Evolutionary conservation across 2,329 filamentous ascomycete genomes (phyloP), one percentile per base, ranked within the genome.

Genomic region (Dactylella cylindrospora): DNA sequence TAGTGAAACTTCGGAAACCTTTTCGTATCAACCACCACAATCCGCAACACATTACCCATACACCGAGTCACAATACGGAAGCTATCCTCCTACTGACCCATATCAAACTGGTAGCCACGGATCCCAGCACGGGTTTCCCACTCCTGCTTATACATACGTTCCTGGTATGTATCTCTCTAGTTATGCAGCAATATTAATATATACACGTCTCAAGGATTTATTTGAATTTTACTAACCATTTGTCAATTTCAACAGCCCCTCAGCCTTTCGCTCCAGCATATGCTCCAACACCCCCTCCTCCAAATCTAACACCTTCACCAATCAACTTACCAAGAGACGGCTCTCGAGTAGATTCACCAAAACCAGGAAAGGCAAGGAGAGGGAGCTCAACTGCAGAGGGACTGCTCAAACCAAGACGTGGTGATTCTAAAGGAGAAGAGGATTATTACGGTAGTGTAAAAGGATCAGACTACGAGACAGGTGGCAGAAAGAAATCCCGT

Each of bases 391-490:
- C 59, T 13, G 43, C 55, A n/a, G 55, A 61, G 17, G n/a, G n/a
- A n/a, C 46, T 61, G 25, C 55, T 49, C n/a, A 40, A 49, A 17
- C 55, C 47, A n/a, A 43, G 55, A 53, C 28, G 43, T 5, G 47
- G 55, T 12, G 55, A 61, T 13, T 61, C 47, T 6, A 53, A 53
- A 32, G 55, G 40, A 9, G 55, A 61, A 36, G 55, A 61, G 47
- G 55, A 61, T n/a, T 61, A 61, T 25, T 61, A 61, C 41, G 41
- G 47, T 7, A 61, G 55, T 25, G 41, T 43, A 40, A 61, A 61
- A 31, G 55, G 55, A 22, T 61, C 55, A 9, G 55, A 61, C 36
- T 61, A 53, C 47, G 55, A 61, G 39, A 51, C 46, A 6, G n/a
- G 35, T 13, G 20, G 41, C 20, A 38, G 54, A 35, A 61, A 49